Evolutionary conservation across 129 eudicot genomes (phyloP).

Genomic region (Pseudognaphalium luteoalbum): DNA sequence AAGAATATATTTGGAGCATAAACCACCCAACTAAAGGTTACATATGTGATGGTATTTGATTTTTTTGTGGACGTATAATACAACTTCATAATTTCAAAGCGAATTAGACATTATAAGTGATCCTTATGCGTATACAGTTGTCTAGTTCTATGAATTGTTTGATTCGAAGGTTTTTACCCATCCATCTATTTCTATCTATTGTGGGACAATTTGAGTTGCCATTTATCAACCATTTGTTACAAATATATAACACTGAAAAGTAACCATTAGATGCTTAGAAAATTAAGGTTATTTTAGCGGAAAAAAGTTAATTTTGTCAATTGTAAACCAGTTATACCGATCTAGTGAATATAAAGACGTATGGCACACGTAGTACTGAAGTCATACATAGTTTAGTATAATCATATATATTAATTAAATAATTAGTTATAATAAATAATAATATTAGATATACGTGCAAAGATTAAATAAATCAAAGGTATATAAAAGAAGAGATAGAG

Average conservation of each 20-base stretch:
- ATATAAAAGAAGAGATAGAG: background rate
- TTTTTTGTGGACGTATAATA: too few species aligned
- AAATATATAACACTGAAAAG: background rate
- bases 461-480: constrained; percentile 2
- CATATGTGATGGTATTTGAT: too few species aligned
- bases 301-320: background rate
- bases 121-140: too few species aligned
- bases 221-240: too few species aligned
- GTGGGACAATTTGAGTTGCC: too few species aligned
- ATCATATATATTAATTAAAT: too few species aligned
- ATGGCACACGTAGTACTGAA: constrained; percentile 11
- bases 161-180: background rate
- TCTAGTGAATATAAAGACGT: constrained; percentile 8
- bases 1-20: background rate
- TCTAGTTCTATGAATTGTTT: too few species aligned
- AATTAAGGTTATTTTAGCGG: too few species aligned
- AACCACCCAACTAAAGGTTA: too few species aligned
- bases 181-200: background rate
- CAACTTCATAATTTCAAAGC: too few species aligned
- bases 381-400: constrained; percentile 21
- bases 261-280: background rate
- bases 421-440: background rate
- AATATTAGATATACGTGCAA: constrained; percentile 9
- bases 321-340: background rate
- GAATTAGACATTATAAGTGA: too few species aligned